A percentile compares a stretch with the other conserved stretches of the same genome.
These are phyloP conservation scores for Fusarium armeniacum DNA, from an alignment of 2,329 filamentous ascomycete species.

Conservation along the genomic window DNA sequence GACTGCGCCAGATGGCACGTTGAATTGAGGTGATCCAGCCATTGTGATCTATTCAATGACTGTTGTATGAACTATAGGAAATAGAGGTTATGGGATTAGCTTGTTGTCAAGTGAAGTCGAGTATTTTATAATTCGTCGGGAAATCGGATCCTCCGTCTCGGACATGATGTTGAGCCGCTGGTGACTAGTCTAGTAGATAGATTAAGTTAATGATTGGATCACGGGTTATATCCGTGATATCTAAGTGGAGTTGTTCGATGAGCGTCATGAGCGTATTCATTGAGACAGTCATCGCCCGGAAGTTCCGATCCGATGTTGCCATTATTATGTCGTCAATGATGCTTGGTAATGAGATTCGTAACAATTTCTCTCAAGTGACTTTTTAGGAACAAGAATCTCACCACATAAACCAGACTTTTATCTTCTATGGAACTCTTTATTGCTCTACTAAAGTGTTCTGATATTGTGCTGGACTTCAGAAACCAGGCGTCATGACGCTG, in stretches of 20 bases:
- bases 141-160: not conserved
- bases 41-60: not conserved
- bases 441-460: not conserved
- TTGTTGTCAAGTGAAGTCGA: rapidly evolving
- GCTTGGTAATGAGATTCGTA: not conserved
- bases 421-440: too few species aligned
- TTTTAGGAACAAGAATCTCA: rapidly evolving
- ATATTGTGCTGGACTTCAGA: not conserved
- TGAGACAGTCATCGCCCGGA: not conserved
- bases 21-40: conserved; percentile 10
- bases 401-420: not conserved
- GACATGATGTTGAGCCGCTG: not conserved
- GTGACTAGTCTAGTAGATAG: not conserved
- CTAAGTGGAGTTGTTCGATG: not conserved
- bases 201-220: not conserved
- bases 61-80: not conserved
- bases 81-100: not conserved
- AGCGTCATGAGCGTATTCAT: not conserved
- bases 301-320: not conserved
- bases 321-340: not conserved
- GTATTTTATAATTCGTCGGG: not conserved
- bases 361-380: not conserved
- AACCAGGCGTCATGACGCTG: not conserved
- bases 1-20: conserved; percentile 6
- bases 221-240: not conserved